Conservation (phyloP, 257 asterid species). For the Solanum chiquidenum region DNA sequence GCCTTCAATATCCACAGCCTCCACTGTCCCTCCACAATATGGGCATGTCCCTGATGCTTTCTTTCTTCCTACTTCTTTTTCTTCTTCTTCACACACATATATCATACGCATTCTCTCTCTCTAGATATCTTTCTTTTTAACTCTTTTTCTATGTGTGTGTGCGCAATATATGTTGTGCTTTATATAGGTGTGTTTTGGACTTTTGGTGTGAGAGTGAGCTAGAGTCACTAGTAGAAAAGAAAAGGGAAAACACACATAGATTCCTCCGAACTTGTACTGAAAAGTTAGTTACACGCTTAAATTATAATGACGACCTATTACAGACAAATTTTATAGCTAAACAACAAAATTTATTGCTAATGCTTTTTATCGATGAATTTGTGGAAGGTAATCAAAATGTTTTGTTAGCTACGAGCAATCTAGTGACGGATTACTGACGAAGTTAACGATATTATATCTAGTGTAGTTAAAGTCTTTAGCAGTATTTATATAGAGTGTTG, state of each 20-base stretch:
- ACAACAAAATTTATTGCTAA: neutral
- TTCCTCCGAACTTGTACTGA: no score
- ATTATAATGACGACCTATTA: no score
- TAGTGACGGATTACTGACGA: neutral
- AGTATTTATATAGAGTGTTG: no score
- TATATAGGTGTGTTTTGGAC: neutral
- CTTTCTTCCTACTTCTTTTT: slow-evolving; percentile 13
- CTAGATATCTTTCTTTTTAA: neutral
- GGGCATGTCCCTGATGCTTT: slow-evolving; percentile 22
- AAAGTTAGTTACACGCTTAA: no score
- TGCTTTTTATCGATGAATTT: neutral
- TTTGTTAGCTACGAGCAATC: neutral
- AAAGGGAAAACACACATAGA: no score
- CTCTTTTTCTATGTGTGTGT: neutral
- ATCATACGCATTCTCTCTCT: slow-evolving; percentile 10
- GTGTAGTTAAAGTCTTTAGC: no score
- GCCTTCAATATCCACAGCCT: slow-evolving; percentile 20
- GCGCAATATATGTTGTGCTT: neutral
- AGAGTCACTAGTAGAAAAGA: neutral
- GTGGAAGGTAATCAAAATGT: neutral
- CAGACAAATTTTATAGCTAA: neutral
- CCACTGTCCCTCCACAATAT: slow-evolving; percentile 21
- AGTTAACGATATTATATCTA: no score
- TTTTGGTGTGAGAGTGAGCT: neutral
- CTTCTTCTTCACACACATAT: slow-evolving; percentile 22